These are phyloP conservation scores for Suhomyces bolitotheri DNA, from an alignment of 1,139 yeast genomes.

Conservation along the genomic window DNA sequence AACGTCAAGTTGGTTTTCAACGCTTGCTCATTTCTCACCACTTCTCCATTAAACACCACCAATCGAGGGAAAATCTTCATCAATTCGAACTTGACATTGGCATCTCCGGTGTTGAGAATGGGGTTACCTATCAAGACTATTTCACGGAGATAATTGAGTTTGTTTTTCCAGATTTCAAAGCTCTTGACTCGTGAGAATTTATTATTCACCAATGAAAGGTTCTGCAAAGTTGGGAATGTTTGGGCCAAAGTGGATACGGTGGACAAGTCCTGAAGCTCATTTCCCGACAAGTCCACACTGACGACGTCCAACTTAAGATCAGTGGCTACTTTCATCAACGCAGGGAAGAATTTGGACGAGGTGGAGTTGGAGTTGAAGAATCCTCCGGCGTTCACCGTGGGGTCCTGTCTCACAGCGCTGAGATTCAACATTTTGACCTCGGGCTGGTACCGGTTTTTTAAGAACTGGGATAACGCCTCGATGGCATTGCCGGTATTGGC, in stretches of 20 bases:
- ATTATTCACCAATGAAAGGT: conserved; percentile 79
- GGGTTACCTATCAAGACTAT: conserved; percentile 79
- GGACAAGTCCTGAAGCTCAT: conserved; percentile 63
- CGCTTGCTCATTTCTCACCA: conserved; percentile 70
- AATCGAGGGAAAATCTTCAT: conserved; percentile 75
- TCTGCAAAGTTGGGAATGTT: conserved; percentile 72
- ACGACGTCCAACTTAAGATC: conserved; percentile 57
- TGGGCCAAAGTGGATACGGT: conserved; percentile 66
- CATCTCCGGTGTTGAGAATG: conserved; percentile 34
- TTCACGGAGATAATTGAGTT: conserved; percentile 72
- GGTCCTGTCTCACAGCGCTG: conserved; percentile 67
- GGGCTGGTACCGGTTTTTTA: conserved; percentile 67
- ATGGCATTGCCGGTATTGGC: conserved; percentile 46
- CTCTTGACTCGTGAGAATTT: conserved; percentile 56
- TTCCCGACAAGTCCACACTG: conserved; percentile 74
- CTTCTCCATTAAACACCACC: conserved; percentile 73
- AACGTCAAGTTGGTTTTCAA: conserved; percentile 53
- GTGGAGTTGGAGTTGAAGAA: conserved; percentile 61
- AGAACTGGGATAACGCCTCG: conserved; percentile 59
- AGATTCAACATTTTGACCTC: conserved; percentile 68
- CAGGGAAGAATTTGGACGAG: conserved; percentile 82
- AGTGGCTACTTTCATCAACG: conserved; percentile 81
- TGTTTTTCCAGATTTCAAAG: conserved; percentile 77
- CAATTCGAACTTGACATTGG: conserved; percentile 51
- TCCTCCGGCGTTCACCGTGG: conserved; percentile 59